Evolutionary conservation across 2,329 filamentous ascomycete genomes (phyloP).

Genomic region (Sporothrix pallida): DNA sequence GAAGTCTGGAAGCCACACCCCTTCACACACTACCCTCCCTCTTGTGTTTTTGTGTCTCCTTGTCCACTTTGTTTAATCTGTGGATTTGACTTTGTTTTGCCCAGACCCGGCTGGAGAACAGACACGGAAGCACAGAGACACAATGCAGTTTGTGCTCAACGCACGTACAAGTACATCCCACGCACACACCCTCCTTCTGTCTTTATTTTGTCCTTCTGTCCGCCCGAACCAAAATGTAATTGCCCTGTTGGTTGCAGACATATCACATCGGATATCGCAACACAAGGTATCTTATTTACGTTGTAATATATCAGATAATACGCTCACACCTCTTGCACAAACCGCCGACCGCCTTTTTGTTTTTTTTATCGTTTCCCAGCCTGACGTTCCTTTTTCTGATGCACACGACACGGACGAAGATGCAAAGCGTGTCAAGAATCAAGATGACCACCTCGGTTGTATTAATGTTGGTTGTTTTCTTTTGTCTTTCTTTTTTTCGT

Average conservation of each 20-base stretch:
- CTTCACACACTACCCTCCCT: background rate
- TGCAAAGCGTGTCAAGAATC: background rate
- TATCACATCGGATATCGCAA: background rate
- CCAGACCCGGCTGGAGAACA: slow-evolving; percentile 19
- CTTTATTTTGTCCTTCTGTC: background rate
- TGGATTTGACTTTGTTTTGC: background rate
- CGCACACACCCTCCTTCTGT: background rate
- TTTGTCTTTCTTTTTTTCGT: background rate
- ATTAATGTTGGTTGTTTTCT: background rate
- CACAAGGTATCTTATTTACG: background rate
- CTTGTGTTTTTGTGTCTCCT: background rate
- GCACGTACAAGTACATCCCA: background rate
- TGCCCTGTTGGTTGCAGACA: background rate
- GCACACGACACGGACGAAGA: no score
- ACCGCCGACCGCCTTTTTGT: background rate
- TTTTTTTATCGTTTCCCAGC: background rate
- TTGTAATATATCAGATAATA: background rate
- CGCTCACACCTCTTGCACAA: background rate
- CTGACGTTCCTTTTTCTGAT: background rate
- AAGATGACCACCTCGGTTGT: background rate
- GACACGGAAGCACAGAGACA: slow-evolving; percentile 7
- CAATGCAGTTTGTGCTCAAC: background rate
- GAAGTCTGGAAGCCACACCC: background rate
- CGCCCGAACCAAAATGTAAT: background rate
- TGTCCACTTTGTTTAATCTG: background rate